phyloP scores from a whole-genome alignment of 78 protist species.

The Bigelowiella natans region DNA sequence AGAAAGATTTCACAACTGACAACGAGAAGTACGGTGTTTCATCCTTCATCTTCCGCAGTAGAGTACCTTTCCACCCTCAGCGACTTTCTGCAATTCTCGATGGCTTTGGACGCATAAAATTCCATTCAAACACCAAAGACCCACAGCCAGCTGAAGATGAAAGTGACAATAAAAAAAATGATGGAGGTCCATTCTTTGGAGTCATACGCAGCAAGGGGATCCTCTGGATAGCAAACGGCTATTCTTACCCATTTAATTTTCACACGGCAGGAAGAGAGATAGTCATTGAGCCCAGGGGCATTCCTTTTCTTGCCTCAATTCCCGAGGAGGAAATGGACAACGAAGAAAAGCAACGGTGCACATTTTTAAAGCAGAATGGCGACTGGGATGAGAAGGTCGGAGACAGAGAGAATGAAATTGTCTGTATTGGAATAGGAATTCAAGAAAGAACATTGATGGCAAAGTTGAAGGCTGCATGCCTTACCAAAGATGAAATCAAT shows the following conservation, averaged over 20 bases:
- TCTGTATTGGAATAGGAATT: background rate
- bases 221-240: too few species aligned
- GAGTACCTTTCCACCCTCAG: constrained; percentile 77
- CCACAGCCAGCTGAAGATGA: too few species aligned
- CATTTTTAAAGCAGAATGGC: background rate
- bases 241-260: too few species aligned
- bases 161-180: too few species aligned
- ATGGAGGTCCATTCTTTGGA: too few species aligned
- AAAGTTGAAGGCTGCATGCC: background rate
- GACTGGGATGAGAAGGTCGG: background rate
- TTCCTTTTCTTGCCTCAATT: background rate
- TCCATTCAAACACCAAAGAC: background rate
- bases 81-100: too few species aligned
- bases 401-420: too few species aligned
- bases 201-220: too few species aligned
- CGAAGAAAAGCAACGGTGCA: background rate
- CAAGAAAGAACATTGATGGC: background rate
- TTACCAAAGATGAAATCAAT: too few species aligned
- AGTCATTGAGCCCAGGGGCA: too few species aligned
- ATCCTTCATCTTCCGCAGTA: constrained; percentile 48
- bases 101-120: background rate
- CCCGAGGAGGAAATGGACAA: background rate
- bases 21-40: constrained; percentile 66
- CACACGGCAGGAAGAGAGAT: too few species aligned
- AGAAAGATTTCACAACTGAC: too few species aligned